phyloP scores from a whole-genome alignment of 805 yeast species.

The Cyberlindnera maclurae region DNA sequence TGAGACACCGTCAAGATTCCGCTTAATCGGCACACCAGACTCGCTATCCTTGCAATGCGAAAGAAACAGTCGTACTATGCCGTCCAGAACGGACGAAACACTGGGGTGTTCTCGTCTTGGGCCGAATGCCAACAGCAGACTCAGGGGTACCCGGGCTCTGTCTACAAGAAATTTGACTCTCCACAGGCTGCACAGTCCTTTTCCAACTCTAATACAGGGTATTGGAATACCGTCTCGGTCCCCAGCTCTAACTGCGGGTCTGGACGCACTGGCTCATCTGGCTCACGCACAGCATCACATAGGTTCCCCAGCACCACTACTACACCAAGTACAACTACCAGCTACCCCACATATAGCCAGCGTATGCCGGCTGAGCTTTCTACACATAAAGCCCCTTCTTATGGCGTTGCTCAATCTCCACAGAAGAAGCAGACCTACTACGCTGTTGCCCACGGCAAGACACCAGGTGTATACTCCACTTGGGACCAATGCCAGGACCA shows the following conservation, averaged over 20 bases:
- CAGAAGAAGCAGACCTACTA: conserved; percentile 27
- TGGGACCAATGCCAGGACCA: conserved; percentile 55
- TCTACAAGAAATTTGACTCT: conserved; percentile 37
- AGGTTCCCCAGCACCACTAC: too few species aligned
- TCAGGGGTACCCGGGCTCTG: conserved; percentile 32
- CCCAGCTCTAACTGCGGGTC: background rate
- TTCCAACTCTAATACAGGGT: background rate
- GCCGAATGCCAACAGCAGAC: conserved; percentile 44
- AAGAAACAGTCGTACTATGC: conserved; percentile 36
- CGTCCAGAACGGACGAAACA: conserved; percentile 42
- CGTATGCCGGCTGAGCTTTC: background rate
- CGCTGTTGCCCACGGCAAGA: conserved; percentile 47
- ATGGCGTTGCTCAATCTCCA: background rate
- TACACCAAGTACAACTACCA: background rate
- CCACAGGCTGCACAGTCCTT: conserved; percentile 1
- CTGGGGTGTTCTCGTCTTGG: conserved; percentile 50
- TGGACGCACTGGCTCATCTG: background rate
- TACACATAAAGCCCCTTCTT: too few species aligned
- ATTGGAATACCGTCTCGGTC: background rate
- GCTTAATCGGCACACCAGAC: background rate
- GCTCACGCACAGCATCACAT: background rate
- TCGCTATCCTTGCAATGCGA: conserved; percentile 4
- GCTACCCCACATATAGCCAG: background rate
- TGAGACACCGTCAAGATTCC: background rate
- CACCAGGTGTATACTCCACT: conserved; percentile 45